Conservation (phyloP, 1,139 yeast species). For the Maudiozyma humilis region DNA sequence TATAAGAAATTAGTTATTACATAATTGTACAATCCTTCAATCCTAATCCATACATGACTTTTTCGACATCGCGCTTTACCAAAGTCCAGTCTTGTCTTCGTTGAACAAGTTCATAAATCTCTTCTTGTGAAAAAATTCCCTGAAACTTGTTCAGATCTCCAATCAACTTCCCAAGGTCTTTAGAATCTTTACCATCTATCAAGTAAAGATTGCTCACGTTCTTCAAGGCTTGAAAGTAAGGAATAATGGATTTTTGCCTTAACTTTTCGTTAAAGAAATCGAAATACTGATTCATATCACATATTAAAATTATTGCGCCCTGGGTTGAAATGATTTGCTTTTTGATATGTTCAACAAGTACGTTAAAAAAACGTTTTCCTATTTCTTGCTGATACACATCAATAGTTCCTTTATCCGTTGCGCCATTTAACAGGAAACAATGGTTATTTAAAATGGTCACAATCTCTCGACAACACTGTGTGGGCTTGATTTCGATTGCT, state of each 20-base stretch:
- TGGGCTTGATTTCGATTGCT: conserved; percentile 46
- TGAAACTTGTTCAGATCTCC: conserved; percentile 80
- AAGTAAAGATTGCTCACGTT: conserved; percentile 77
- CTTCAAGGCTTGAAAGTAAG: conserved; percentile 73
- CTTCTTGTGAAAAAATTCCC: conserved; percentile 88
- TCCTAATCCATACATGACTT: conserved; percentile 89
- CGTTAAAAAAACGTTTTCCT: conserved; percentile 75
- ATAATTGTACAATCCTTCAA: conserved; percentile 47
- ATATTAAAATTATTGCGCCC: conserved; percentile 74
- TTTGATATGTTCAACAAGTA: conserved; percentile 65
- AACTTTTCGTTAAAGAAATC: conserved; percentile 56
- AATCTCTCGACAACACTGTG: conserved; percentile 58
- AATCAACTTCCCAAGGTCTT: conserved; percentile 75
- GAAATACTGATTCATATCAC: conserved; percentile 69
- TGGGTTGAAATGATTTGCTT: conserved; percentile 61
- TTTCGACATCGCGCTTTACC: conserved; percentile 75
- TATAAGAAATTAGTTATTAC: too few relatives aligned
- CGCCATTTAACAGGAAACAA: conserved; percentile 63
- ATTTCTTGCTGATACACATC: conserved; percentile 93
- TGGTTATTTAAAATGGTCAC: conserved; percentile 63
- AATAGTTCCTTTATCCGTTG: conserved; percentile 79
- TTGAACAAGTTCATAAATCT: conserved; percentile 84
- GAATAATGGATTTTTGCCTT: conserved; percentile 60
- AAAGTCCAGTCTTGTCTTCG: conserved; percentile 78
- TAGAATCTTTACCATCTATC: conserved; percentile 66